phyloP scores from a whole-genome alignment of 2,329 filamentous ascomycete genomes.

The Lojkania enalia region DNA sequence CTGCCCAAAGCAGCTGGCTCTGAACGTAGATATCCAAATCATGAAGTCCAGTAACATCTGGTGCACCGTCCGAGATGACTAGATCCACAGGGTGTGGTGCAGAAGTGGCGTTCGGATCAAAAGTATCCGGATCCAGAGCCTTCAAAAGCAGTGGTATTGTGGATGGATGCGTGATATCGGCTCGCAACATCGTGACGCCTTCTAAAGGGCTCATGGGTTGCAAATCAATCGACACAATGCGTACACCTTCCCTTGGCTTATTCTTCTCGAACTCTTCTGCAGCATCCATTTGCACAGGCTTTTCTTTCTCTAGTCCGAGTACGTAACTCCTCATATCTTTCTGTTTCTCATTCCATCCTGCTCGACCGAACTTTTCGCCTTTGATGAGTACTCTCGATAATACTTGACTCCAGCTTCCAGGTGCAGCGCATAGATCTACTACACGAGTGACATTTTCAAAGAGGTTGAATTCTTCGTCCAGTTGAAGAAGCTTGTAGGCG shows the following conservation, averaged over 20 bases:
- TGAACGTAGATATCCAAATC: constrained; percentile 99
- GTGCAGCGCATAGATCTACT: constrained; percentile 93
- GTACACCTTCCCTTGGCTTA: constrained; percentile 57
- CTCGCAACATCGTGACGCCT: constrained; percentile 87
- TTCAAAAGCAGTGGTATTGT: constrained; percentile 87
- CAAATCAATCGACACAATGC: constrained; percentile 93
- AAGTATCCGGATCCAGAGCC: constrained; percentile 73
- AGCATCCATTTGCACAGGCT: constrained; percentile 7
- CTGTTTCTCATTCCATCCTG: constrained; percentile 85
- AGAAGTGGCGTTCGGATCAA: constrained; percentile 43
- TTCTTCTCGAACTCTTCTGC: constrained; percentile 23
- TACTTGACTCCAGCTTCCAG: constrained; percentile 96
- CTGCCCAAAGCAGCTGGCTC: constrained; percentile 90
- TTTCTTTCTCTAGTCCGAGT: constrained; percentile 43
- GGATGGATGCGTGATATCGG: constrained; percentile 95
- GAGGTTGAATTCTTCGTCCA: constrained; percentile 94
- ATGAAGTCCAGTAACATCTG: constrained; percentile 94
- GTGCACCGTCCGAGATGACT: constrained; percentile 92
- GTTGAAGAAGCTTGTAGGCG: constrained; percentile 94
- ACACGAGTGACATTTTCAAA: constrained; percentile 89
- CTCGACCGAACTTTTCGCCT: constrained; percentile 83
- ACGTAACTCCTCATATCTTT: constrained; percentile 66
- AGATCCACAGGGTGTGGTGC: constrained; percentile 83
- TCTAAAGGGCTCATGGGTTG: constrained; percentile 94
- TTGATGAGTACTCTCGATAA: constrained; percentile 91